phyloP scores from a whole-genome alignment of 2,329 filamentous ascomycete genomes.

The Ceratocystis harringtonii region DNA sequence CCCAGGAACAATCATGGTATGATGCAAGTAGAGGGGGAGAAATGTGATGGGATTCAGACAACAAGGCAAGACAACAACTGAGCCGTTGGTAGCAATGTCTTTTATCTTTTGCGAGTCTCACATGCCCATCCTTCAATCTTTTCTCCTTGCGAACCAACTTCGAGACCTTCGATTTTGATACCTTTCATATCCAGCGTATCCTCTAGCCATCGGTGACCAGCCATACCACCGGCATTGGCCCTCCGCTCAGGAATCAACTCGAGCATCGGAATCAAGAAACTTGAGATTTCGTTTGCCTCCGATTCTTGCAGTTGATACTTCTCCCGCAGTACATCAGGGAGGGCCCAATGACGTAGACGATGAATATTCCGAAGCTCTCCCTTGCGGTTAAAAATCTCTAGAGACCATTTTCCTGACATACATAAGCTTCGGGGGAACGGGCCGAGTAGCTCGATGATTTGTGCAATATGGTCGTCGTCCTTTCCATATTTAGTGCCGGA shows the following conservation, averaged over 20 bases:
- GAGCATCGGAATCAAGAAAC: slow-evolving; percentile 81
- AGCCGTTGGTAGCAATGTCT: too few species aligned
- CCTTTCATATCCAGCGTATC: slow-evolving; percentile 81
- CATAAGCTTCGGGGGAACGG: slow-evolving; percentile 86
- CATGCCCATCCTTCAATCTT: slow-evolving; percentile 88
- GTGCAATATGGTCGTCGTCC: slow-evolving; percentile 96
- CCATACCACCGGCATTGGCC: slow-evolving; percentile 94
- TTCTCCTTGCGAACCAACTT: slow-evolving; percentile 71
- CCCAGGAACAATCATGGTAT: background rate
- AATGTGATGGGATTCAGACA: background rate
- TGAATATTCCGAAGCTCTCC: slow-evolving; percentile 97
- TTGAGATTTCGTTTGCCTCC: slow-evolving; percentile 60
- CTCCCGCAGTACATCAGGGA: slow-evolving; percentile 82
- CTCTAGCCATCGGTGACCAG: slow-evolving; percentile 65
- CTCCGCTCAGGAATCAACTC: slow-evolving; percentile 76
- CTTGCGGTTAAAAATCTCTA: slow-evolving; percentile 97
- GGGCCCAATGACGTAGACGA: slow-evolving; percentile 84
- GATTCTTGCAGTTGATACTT: slow-evolving; percentile 91
- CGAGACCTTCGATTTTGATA: slow-evolving; percentile 54
- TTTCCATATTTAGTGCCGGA: slow-evolving; percentile 98
- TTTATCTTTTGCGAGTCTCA: slow-evolving; percentile 68
- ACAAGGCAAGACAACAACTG: background rate
- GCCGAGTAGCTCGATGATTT: slow-evolving; percentile 93
- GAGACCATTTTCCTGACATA: slow-evolving; percentile 87
- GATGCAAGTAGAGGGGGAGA: background rate